Evolutionary conservation across 441 rosid species (phyloP), one percentile per base, ranked within the genome.

Genomic region (Gossypium schwendimanii): DNA sequence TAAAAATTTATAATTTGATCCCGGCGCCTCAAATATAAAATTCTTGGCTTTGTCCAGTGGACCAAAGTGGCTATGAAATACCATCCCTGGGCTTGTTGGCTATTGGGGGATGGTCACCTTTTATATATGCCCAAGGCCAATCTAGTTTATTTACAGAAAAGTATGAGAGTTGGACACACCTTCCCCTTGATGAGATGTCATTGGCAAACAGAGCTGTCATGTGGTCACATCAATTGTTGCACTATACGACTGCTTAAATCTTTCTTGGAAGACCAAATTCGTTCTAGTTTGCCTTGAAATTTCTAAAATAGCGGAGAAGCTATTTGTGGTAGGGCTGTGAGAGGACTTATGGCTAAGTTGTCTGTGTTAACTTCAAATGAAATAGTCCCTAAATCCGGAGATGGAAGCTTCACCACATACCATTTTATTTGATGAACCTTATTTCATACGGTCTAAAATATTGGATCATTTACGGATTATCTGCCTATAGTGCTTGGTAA

Each of bases 251-350:
- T 24, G 17, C 28, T 58, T 18, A 58, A 58, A 24, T 24, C 14
- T 33, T 24, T 24, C 28, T 55, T 55, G 61, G 49, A 36, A n/a
- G 50, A 63, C 50, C 49, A 63, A 63, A 63, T 63, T 39, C 11
- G 7, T 63, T 39, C 15, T 63, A 39, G 68, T 41, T 39, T 63
- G 28, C 23, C 68, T 63, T 47, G 4, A 36, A 36, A 63, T 10
- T 24, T 59, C 9, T 60, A 60, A 33, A 31, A 60, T 31, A 60
- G 8, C 60, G 17, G 64, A 60, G 4, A 31, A 31, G 21, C 45
- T 61, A 61, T n/a, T 61, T 61, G 45, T 63, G 6, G 18, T 63
- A 63, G 53, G 52, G 69, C 28, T 63, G 33, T 61, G 21, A 31
- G 18, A 44, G 20, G 69, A 23, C 31, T 44, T 44, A 11, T 6